Evolutionary conservation across 768 basidiomycete species (phyloP).

Genomic region (Rhodotorula toruloides): DNA sequence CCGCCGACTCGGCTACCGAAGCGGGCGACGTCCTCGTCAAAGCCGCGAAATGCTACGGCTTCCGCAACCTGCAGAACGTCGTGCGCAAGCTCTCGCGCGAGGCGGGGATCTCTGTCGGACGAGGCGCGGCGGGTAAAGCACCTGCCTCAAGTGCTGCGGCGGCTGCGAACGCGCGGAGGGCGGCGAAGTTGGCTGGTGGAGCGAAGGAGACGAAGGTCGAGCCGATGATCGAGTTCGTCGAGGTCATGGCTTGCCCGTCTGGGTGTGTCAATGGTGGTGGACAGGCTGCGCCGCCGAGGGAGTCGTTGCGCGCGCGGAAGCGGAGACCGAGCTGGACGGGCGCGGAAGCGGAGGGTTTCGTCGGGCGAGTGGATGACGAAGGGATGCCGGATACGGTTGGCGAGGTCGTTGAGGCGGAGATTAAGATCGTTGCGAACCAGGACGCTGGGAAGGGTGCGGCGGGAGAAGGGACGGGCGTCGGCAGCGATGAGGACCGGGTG

Average conservation of each 20-base stretch:
- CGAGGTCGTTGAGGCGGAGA: conserved; percentile 29
- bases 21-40: conserved; percentile 59
- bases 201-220: conserved; percentile 15
- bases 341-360: not conserved
- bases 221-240: conserved; percentile 74
- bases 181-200: not conserved
- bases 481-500: conserved; percentile 22
- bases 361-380: conserved; percentile 36
- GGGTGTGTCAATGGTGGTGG: conserved; percentile 98
- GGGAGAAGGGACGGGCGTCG: too few relatives aligned
- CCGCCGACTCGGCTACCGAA: not conserved
- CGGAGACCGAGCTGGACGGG: conserved; percentile 7
- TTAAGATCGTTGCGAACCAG: conserved; percentile 28
- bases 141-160: conserved; percentile 25
- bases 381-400: conserved; percentile 38
- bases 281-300: conserved; percentile 54
- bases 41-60: conserved; percentile 94
- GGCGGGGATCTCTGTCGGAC: conserved; percentile 64
- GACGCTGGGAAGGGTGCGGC: too few relatives aligned
- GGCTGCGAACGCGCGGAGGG: conserved; percentile 23
- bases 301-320: conserved; percentile 8
- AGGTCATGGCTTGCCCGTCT: conserved; percentile 97
- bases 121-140: conserved; percentile 61
- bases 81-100: conserved; percentile 88
- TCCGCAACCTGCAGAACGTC: conserved; percentile 93